phyloP scores from a whole-genome alignment of 2,329 filamentous ascomycete species.

The Pseudocercospora eumusae region DNA sequence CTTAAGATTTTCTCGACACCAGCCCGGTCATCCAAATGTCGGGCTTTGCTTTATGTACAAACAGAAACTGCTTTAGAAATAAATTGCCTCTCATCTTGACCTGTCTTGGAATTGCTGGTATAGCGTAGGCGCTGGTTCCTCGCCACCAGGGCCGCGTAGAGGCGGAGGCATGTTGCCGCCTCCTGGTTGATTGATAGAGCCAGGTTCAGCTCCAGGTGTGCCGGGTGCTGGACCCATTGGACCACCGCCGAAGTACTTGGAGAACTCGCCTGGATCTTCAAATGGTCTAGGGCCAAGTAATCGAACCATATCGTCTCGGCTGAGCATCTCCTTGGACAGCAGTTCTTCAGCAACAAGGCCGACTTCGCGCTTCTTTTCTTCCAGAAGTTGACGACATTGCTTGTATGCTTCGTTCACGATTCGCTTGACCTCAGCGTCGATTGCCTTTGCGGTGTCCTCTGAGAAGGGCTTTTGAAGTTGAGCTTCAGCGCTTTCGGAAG shows the following conservation, averaged over 20 bases:
- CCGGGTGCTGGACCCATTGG: constrained; percentile 24
- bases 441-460: constrained; percentile 87
- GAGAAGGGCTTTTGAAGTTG: constrained; percentile 93
- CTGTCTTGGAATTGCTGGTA: constrained; percentile 31
- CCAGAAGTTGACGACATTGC: constrained; percentile 80
- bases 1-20: neutral
- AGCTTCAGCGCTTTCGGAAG: constrained; percentile 48
- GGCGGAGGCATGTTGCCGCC: constrained; percentile 28
- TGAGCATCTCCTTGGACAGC: constrained; percentile 85
- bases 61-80: neutral
- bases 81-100: neutral
- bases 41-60: neutral
- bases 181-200: constrained; percentile 22
- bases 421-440: constrained; percentile 85
- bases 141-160: constrained; percentile 25
- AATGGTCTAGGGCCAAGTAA: constrained; percentile 83
- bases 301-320: constrained; percentile 87
- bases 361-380: constrained; percentile 83
- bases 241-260: constrained; percentile 75
- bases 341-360: constrained; percentile 91
- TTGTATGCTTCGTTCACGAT: constrained; percentile 92
- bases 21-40: neutral
- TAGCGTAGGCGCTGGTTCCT: constrained; percentile 34
- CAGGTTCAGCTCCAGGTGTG: constrained; percentile 18
- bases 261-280: constrained; percentile 82